phyloP scores from a whole-genome alignment of 1,139 yeast species.

The Hansenula lynferdii region DNA sequence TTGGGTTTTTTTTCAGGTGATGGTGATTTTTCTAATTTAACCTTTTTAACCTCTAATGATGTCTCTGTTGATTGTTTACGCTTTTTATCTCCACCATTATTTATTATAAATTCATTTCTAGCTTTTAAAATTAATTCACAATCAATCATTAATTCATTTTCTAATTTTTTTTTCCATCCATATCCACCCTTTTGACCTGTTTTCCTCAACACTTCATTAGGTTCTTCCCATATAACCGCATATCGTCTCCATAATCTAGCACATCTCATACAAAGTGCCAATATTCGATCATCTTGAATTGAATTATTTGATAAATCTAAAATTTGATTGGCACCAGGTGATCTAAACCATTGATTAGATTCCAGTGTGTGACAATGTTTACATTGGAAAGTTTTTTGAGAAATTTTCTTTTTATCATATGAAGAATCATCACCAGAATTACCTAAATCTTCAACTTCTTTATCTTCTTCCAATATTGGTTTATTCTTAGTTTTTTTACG shows the following conservation, averaged over 20 bases:
- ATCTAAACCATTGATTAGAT: constrained; percentile 64
- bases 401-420: constrained; percentile 25
- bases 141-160: constrained; percentile 69
- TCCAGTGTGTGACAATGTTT: constrained; percentile 52
- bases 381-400: constrained; percentile 25
- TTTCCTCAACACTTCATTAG: constrained; percentile 59
- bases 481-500: constrained; percentile 43
- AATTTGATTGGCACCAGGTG: constrained; percentile 49
- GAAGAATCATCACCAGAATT: constrained; percentile 36
- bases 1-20: constrained; percentile 7
- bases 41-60: constrained; percentile 2
- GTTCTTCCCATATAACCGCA: constrained; percentile 87
- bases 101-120: constrained; percentile 25
- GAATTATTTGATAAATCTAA: constrained; percentile 31
- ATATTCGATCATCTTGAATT: constrained; percentile 24
- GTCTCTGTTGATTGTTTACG: constrained; percentile 3
- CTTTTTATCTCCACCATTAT: constrained; percentile 1
- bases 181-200: constrained; percentile 37
- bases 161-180: constrained; percentile 60
- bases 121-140: constrained; percentile 53
- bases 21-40: constrained; percentile 3
- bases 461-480: constrained; percentile 26
- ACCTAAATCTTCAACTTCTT: constrained; percentile 28
- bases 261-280: constrained; percentile 79
- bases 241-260: constrained; percentile 90